Base-by-base conservation (phyloP, 208 protist species). In the Tetramitus jugosus region DNA sequence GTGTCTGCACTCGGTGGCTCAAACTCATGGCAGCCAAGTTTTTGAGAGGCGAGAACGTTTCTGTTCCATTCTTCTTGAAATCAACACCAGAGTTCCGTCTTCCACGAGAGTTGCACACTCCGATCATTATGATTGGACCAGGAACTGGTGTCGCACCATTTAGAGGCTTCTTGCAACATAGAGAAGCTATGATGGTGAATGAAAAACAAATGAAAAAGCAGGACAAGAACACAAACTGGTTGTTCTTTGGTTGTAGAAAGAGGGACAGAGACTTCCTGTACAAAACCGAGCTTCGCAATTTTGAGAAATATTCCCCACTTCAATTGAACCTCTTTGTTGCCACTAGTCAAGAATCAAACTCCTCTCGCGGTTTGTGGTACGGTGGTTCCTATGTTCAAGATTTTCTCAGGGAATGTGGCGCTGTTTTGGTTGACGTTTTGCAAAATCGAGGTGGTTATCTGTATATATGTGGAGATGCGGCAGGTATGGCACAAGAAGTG, bases 391-490 rank as follows among this genome's bases (percentile, higher is more conserved):
- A 96, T 80, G 91, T 96, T 37, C 92, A 96, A 83, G 86, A 96
- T 83, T 87, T 86, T 40, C 23, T 96, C n/a, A 81, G 81, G 76
- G 84, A 82, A 45, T 83, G 86, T 26, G 83, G 76, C 17, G 49
- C 80, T 46, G 84, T 90, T 81, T 77, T 94, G 76, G 93, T 87
- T 85, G 86, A 75, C n/a, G 10, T 76, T 33, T 56, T 76, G 69
- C 35, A 23, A 1, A 76, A 35, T 3, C 35, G 85, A 1, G 84
- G 87, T 4, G 93, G 85, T n/a, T 91, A 91, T 78, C 35, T 96
- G 17, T 94, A 93, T 80, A 78, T 96, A 17, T 96, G 91, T 77
- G 93, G 93, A 33, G 93, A 96, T 81, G 91, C 91, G 2, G 88
- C 91, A 80, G 82, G 86, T 81, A 95, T 95, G 91, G 91, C 91